phyloP scores from a whole-genome alignment of 2,329 filamentous ascomycete species.

The Bimuria novae-zelandiae region DNA sequence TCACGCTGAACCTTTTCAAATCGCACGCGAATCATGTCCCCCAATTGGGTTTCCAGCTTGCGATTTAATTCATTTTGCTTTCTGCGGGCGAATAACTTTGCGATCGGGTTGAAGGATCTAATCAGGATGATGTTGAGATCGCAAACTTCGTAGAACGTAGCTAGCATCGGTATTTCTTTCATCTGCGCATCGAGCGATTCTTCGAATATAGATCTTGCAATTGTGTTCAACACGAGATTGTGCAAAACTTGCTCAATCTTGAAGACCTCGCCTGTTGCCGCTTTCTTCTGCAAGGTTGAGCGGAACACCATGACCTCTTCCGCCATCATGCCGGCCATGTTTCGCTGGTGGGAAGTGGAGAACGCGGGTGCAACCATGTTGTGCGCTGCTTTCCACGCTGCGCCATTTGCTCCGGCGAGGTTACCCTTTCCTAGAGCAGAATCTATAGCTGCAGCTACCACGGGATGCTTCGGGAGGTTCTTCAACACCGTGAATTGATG shows the following conservation, averaged over 20 bases:
- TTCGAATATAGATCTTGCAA: conserved; percentile 31
- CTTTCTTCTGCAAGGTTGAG: conserved; percentile 24
- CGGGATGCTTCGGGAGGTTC: conserved; percentile 39
- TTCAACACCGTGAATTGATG: conserved; percentile 44
- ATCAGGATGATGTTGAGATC: conserved; percentile 14
- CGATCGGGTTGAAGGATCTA: conserved; percentile 27
- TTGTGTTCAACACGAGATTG: conserved; percentile 35
- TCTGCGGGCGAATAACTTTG: conserved; percentile 15
- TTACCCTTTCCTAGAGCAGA: conserved; percentile 35
- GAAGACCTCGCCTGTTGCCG: conserved; percentile 28
- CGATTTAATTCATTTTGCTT: conserved; percentile 14
- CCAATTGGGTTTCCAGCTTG: conserved; percentile 41
- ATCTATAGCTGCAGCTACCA: conserved; percentile 21
- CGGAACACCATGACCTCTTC: conserved; percentile 41
- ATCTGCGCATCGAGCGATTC: conserved; percentile 30
- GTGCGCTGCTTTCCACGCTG: conserved; percentile 42
- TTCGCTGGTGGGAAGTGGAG: conserved; percentile 33
- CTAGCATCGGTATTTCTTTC: conserved; percentile 24
- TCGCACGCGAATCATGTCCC: conserved; percentile 43
- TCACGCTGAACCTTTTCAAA: conserved; percentile 39
- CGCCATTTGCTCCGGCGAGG: conserved; percentile 37
- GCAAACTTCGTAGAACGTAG: conserved; percentile 26
- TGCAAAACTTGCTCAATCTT: conserved; percentile 27
- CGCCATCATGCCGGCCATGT: conserved; percentile 35
- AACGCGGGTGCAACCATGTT: conserved; percentile 46